Conservation (phyloP, 768 basidiomycete species). For the Suillus weaverae region DNA sequence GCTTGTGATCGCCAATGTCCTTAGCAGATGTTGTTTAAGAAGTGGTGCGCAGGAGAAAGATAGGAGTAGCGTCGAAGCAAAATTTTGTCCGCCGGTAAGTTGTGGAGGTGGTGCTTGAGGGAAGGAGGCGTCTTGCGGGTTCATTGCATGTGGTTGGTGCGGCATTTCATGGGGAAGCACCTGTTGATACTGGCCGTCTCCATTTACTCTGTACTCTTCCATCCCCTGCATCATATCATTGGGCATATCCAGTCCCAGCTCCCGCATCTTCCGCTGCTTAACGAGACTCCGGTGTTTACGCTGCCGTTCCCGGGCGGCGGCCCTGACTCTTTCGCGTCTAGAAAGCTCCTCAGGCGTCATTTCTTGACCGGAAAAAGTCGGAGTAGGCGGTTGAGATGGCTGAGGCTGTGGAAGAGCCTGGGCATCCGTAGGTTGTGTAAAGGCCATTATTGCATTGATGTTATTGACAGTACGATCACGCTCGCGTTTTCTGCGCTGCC, state of each 20-base stretch:
- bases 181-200: constrained; percentile 39
- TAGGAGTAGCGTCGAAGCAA: constrained; percentile 74
- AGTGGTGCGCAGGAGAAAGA: constrained; percentile 75
- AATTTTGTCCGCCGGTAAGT: constrained; percentile 65
- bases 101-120: constrained; percentile 50
- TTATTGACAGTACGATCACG: constrained; percentile 51
- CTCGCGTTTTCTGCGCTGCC: constrained; percentile 82
- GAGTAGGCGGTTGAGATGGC: constrained; percentile 26
- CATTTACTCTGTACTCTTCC: constrained; percentile 64
- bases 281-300: constrained; percentile 78
- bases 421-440: constrained; percentile 34
- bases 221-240: constrained; percentile 65
- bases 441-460: constrained; percentile 43
- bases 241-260: constrained; percentile 81
- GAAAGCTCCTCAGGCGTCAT: constrained; percentile 65
- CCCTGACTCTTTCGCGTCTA: constrained; percentile 69
- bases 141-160: constrained; percentile 32
- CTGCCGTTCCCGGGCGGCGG: constrained; percentile 78
- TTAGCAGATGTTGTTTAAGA: constrained; percentile 73
- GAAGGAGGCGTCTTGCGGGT: constrained; percentile 59
- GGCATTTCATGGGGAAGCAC: constrained; percentile 38
- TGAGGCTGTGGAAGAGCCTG: constrained; percentile 35
- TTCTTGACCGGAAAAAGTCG: constrained; percentile 30
- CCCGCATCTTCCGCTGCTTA: constrained; percentile 79
- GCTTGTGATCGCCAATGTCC: constrained; percentile 70